A percentile compares a stretch with the other conserved stretches of the same genome.
Evolutionary conservation across 75 land plant species (phyloP).

Genomic region (Gnetum montanum): DNA sequence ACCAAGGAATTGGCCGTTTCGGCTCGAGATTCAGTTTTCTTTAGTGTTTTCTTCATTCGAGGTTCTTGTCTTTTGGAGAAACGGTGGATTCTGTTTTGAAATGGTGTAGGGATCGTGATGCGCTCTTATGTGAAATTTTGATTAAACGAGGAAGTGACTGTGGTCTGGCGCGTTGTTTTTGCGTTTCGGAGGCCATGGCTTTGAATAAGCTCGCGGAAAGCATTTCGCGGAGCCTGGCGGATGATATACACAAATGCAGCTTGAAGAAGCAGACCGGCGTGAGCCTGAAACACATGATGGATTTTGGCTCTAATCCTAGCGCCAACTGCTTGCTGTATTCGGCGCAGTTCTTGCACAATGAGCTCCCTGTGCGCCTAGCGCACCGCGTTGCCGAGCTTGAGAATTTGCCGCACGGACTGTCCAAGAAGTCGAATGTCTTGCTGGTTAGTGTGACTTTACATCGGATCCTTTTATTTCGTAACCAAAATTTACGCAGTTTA

Average conservation of each 20-base stretch:
- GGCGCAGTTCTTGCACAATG: constrained; percentile 42
- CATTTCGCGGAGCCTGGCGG: constrained; percentile 25
- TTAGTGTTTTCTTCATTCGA: too few relatives aligned
- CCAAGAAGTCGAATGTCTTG: constrained; percentile 24
- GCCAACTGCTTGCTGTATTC: constrained; percentile 24
- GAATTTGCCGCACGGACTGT: constrained; percentile 39
- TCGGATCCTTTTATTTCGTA: too few relatives aligned
- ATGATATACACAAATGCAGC: constrained; percentile 35
- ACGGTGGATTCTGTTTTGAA: too few relatives aligned
- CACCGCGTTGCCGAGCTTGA: constrained; percentile 40
- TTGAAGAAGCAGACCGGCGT: constrained; percentile 33
- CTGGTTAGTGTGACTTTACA: too few relatives aligned
- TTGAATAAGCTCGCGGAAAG: constrained; percentile 4
- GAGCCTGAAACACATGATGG: constrained; percentile 45
- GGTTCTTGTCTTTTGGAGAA: too few relatives aligned
- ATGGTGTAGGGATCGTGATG: too few relatives aligned
- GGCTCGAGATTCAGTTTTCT: too few relatives aligned
- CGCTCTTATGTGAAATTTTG: too few relatives aligned
- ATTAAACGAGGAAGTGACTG: too few relatives aligned
- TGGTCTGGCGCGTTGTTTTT: too few relatives aligned
- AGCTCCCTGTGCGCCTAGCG: constrained; percentile 33
- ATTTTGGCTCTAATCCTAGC: constrained; percentile 25
- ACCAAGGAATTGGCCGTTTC: too few relatives aligned
- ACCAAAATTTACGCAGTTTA: too few relatives aligned
- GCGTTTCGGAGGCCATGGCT: constrained; percentile 1